phyloP scores from a whole-genome alignment of 768 basidiomycete genomes.

The Tulasnella sp. region DNA sequence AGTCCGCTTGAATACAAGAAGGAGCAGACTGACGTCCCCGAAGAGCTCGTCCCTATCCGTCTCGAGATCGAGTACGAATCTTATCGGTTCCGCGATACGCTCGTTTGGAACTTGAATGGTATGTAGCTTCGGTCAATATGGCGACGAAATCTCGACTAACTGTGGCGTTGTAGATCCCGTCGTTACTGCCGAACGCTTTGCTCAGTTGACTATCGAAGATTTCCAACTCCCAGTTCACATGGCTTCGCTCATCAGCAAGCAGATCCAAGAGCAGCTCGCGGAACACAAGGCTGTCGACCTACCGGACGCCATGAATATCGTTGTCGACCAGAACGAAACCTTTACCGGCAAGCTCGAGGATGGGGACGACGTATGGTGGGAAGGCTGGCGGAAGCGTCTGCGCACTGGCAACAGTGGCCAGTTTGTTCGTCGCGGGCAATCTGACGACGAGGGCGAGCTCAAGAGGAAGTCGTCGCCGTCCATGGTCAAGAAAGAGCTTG shows the following conservation, averaged over 20 bases:
- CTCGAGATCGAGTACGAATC: slow-evolving; percentile 94
- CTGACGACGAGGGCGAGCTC: slow-evolving; percentile 19
- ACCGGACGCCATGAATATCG: slow-evolving; percentile 9
- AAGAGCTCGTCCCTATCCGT: slow-evolving; percentile 88
- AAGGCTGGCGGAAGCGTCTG: slow-evolving; percentile 51
- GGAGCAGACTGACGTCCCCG: slow-evolving; percentile 50
- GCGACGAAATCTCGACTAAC: background rate
- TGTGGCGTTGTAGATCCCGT: slow-evolving; percentile 55
- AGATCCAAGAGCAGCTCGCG: slow-evolving; percentile 79
- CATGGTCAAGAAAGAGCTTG: slow-evolving; percentile 15
- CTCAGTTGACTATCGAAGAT: slow-evolving; percentile 84
- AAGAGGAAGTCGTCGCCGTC: slow-evolving; percentile 19
- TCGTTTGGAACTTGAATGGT: slow-evolving; percentile 96
- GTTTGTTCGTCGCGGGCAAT: slow-evolving; percentile 20
- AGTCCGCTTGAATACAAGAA: slow-evolving; percentile 51
- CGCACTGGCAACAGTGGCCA: slow-evolving; percentile 27
- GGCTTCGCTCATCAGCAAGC: slow-evolving; percentile 56
- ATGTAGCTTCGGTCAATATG: slow-evolving; percentile 19
- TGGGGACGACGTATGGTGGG: slow-evolving; percentile 53
- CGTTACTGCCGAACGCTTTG: slow-evolving; percentile 82
- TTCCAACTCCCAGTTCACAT: slow-evolving; percentile 61
- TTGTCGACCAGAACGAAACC: slow-evolving; percentile 17
- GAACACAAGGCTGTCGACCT: slow-evolving; percentile 61
- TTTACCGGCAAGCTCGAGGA: slow-evolving; percentile 36
- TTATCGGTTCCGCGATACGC: slow-evolving; percentile 88